These are phyloP conservation scores for Crassisporium funariophilum DNA, from an alignment of 768 basidiomycete species.

Conservation along the genomic window DNA sequence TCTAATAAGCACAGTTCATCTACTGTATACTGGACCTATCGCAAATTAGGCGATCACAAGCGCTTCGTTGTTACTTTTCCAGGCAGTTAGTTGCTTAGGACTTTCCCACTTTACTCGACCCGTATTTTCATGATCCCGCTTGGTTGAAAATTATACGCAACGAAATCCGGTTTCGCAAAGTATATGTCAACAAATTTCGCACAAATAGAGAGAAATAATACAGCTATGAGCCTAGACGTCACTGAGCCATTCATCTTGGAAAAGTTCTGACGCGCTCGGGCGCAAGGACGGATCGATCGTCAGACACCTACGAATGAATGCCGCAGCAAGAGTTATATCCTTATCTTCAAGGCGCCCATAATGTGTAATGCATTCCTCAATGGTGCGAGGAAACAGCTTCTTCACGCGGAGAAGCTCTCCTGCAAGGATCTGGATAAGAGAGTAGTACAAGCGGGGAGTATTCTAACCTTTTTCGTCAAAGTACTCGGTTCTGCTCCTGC, in stretches of 20 bases:
- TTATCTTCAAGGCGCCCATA: background rate
- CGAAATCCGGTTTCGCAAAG: too few species aligned
- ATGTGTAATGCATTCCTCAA: slow-evolving; percentile 1
- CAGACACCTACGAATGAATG: slow-evolving; percentile 1
- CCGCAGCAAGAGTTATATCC: background rate
- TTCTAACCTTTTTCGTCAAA: slow-evolving; percentile 1
- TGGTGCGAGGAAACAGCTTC: slow-evolving; percentile 1
- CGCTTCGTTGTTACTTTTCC: too few species aligned
- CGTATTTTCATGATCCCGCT: too few species aligned
- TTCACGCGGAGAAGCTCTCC: slow-evolving; percentile 2
- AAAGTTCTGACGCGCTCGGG: slow-evolving; percentile 3
- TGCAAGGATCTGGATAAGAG: background rate
- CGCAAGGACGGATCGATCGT: background rate
- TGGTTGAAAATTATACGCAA: too few species aligned
- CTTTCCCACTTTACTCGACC: too few species aligned
- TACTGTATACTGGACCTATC: too few species aligned
- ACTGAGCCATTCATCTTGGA: slow-evolving; percentile 1
- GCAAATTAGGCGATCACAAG: too few species aligned
- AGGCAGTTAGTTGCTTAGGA: too few species aligned
- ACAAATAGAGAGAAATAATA: too few species aligned
- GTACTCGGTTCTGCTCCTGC: background rate
- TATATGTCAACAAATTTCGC: too few species aligned
- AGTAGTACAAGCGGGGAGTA: background rate
- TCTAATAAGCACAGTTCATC: too few species aligned
- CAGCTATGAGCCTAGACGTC: too few species aligned